A percentile compares a stretch with the other conserved stretches of the same genome.
Conservation (phyloP, 2,329 filamentous ascomycete species). For the Epichloe hybrida region DNA sequence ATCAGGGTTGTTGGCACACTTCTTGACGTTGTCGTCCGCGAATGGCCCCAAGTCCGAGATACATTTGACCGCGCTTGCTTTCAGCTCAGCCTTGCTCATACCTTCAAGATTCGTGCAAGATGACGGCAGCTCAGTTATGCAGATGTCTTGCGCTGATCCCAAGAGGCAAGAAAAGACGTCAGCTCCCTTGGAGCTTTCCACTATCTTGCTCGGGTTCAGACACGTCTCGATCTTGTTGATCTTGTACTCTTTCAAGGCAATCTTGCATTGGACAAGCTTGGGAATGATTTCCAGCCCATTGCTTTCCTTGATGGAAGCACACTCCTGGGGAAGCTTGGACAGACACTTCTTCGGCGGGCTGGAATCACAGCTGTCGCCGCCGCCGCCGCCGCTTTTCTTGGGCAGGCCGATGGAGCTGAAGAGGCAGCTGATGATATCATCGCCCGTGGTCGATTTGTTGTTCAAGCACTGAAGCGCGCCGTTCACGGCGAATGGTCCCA, state of each 20-base stretch:
- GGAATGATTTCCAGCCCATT: conserved; percentile 2
- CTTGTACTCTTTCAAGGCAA: conserved; percentile 1
- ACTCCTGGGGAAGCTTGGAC: conserved; percentile 2
- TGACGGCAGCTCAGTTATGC: conserved; percentile 5
- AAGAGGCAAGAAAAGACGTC: conserved; percentile 5
- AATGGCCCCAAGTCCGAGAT: conserved; percentile 5
- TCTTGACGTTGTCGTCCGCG: neutral
- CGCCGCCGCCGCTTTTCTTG: neutral
- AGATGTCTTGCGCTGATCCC: neutral
- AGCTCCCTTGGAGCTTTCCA: neutral
- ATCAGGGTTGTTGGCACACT: neutral
- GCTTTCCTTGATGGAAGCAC: neutral
- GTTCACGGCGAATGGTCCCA: conserved; percentile 4
- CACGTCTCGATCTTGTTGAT: neutral
- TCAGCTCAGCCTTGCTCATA: neutral
- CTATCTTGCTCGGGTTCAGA: neutral
- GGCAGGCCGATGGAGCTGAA: neutral
- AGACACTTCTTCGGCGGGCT: neutral
- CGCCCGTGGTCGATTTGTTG: neutral
- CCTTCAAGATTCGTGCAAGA: conserved; percentile 3
- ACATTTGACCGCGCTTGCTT: neutral
- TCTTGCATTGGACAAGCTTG: neutral
- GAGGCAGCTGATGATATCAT: conserved; percentile 3
- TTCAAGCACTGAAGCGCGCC: neutral
- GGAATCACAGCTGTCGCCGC: neutral